phyloP scores from a whole-genome alignment of 2,329 filamentous ascomycete genomes.

The Lasiodiplodia citricola region DNA sequence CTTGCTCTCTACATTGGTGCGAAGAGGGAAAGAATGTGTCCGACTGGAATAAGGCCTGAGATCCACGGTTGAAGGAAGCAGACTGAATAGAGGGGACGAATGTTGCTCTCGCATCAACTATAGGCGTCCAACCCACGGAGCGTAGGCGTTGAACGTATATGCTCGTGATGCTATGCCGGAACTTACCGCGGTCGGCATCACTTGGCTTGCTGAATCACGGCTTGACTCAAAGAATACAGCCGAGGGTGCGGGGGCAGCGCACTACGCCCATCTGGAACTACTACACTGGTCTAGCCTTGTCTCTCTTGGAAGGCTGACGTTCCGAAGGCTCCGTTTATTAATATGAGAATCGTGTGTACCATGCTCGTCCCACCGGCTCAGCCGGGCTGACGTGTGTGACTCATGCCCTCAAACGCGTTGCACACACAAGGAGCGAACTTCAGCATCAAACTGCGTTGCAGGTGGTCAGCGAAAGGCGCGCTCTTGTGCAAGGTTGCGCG shows the following conservation, averaged over 20 bases:
- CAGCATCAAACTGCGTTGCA: slow-evolving; percentile 10
- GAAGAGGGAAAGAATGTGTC: slow-evolving; percentile 20
- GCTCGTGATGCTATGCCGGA: slow-evolving; percentile 29
- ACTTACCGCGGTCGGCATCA: slow-evolving; percentile 2
- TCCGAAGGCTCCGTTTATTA: neutral
- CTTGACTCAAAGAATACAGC: neutral
- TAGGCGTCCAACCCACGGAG: slow-evolving; percentile 30
- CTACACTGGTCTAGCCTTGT: neutral
- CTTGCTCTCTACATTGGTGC: neutral
- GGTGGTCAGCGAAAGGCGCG: neutral
- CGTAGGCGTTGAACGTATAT: slow-evolving; percentile 30
- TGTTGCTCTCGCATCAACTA: slow-evolving; percentile 31
- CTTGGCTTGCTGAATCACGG: neutral
- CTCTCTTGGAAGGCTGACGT: neutral
- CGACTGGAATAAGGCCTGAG: slow-evolving; percentile 29
- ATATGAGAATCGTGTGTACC: neutral
- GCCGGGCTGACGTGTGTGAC: neutral
- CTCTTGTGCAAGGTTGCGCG: neutral
- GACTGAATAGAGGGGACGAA: slow-evolving; percentile 29
- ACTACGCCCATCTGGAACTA: neutral
- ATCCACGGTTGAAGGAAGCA: slow-evolving; percentile 17
- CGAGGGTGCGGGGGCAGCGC: neutral
- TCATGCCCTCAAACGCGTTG: slow-evolving; percentile 4
- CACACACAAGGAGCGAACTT: neutral
- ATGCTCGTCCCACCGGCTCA: neutral